Base-by-base conservation (phyloP, 2,329 filamentous ascomycete genomes). In the Sporothrix mexicana region DNA sequence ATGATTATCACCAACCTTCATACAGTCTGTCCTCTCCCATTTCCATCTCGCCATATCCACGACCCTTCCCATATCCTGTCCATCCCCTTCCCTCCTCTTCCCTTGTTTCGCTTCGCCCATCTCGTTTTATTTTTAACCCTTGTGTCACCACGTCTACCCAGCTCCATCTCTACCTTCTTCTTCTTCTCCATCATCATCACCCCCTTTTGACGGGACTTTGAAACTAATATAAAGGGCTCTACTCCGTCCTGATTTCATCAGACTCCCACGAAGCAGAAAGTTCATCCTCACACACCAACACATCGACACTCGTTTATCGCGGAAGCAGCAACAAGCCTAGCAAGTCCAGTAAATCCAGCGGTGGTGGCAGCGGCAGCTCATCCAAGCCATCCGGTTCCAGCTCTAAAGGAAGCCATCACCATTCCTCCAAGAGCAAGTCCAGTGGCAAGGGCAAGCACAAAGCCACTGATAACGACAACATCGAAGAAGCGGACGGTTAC, bases 211-310 rank as follows among this genome's bases (percentile, higher is more conserved):
- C 12, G 17, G 12, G 41, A 49, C 20, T 30, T 8, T 45, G 10
- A 23, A 47, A 53, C 70, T 71, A 71, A 71, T 71, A 71, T 71
- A 71, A 71, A 71, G 70, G 70, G 59, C 10, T n/a, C 7, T n/a
- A n/a, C 2, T 51, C 36, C 45, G 20, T 59, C 59, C 57, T 17
- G 6, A n/a, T 30, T 30, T 55, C 59, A 53, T 55, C 59, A 71
- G 70, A 66, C 51, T 15, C 57, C 1, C 59, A 71, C 20, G 30
- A 51, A 25, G 49, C 49, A 67, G 70, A 72, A n/a, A 23, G 43
- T 2, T 36, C 61, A 57, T 49, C 51, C 1, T 47, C 61, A 57
- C 55, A 47, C 49, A 17, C 45, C 36, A 49, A 17, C 12, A 71
- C 30, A 10, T 53, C 69, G 4, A 51, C 41, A 8, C 69, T 70